Percentiles rank a stretch among this genome's conserved stretches.
These are phyloP conservation scores for Ophiostoma quercus DNA, from an alignment of 2,329 filamentous ascomycete genomes.

Conservation along the genomic window DNA sequence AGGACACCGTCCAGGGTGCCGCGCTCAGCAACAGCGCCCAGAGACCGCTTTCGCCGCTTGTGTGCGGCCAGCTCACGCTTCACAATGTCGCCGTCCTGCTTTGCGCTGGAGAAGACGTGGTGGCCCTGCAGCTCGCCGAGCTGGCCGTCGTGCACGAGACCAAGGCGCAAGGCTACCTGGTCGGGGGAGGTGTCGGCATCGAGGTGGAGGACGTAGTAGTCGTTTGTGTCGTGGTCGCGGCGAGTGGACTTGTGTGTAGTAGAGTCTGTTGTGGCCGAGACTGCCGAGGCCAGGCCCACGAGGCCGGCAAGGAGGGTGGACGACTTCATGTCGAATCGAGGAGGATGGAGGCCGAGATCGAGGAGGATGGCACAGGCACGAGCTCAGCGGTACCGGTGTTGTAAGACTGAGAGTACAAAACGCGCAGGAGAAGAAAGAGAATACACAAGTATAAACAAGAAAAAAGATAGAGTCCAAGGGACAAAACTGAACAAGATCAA, in stretches of 20 bases:
- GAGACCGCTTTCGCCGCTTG: slow-evolving; percentile 57
- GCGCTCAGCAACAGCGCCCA: slow-evolving; percentile 32
- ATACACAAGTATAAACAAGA: not conserved
- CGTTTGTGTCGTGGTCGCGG: slow-evolving; percentile 71
- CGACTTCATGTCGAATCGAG: slow-evolving; percentile 43
- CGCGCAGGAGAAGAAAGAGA: not conserved
- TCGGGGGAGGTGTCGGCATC: slow-evolving; percentile 59
- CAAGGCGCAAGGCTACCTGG: slow-evolving; percentile 66
- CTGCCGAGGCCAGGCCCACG: slow-evolving; percentile 46
- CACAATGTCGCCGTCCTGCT: slow-evolving; percentile 56
- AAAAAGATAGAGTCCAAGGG: not conserved
- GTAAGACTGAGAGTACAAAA: not conserved
- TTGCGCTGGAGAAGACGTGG: slow-evolving; percentile 75
- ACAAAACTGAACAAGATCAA: not conserved
- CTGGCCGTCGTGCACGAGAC: slow-evolving; percentile 72
- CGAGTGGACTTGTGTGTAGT: slow-evolving; percentile 37
- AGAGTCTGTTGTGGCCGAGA: slow-evolving; percentile 35
- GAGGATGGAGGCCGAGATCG: not conserved
- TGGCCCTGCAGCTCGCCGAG: slow-evolving; percentile 74
- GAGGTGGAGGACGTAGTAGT: slow-evolving; percentile 92
- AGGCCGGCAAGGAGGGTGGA: slow-evolving; percentile 49
- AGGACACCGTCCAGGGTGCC: slow-evolving; percentile 68
- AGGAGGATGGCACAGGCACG: slow-evolving; percentile 17
- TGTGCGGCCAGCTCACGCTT: slow-evolving; percentile 48
- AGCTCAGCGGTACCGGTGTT: slow-evolving; percentile 12